Evolutionary conservation across 441 rosid species (phyloP).

Genomic region (Corymbia calophylla): DNA sequence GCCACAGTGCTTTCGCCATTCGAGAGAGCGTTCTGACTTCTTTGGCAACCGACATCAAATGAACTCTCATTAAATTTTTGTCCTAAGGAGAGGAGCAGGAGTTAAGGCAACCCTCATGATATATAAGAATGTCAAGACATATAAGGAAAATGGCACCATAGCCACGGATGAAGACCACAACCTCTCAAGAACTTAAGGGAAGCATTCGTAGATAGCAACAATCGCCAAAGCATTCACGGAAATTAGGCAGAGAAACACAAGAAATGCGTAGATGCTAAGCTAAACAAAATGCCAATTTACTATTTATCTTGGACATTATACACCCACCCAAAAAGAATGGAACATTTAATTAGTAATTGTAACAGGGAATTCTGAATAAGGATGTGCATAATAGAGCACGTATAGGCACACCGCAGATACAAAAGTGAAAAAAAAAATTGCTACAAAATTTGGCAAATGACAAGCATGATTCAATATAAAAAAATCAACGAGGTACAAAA

Average conservation of each 20-base stretch:
- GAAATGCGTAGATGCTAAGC: not conserved
- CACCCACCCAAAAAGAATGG: not conserved
- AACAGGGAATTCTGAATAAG: not conserved
- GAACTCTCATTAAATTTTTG: not conserved
- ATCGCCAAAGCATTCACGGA: not conserved
- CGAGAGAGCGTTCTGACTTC: not conserved
- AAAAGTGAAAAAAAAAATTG: not conserved
- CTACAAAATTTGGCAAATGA: not conserved
- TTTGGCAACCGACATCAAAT: not conserved
- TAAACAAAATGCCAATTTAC: not conserved
- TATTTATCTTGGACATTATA: not conserved
- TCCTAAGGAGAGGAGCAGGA: not conserved
- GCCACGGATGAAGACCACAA: not conserved
- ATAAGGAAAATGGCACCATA: not conserved
- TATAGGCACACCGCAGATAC: not conserved
- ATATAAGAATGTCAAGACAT: not conserved
- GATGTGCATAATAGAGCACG: not conserved
- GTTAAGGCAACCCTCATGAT: not conserved
- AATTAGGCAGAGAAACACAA: not conserved
- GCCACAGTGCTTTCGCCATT: not conserved
- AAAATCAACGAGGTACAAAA: constrained; percentile 16
- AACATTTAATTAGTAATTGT: not conserved
- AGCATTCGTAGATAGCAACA: not conserved
- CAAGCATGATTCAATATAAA: not conserved
- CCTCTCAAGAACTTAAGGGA: not conserved